Evolutionary conservation across 768 basidiomycete species (phyloP).

Genomic region (Mycena epipterygia): DNA sequence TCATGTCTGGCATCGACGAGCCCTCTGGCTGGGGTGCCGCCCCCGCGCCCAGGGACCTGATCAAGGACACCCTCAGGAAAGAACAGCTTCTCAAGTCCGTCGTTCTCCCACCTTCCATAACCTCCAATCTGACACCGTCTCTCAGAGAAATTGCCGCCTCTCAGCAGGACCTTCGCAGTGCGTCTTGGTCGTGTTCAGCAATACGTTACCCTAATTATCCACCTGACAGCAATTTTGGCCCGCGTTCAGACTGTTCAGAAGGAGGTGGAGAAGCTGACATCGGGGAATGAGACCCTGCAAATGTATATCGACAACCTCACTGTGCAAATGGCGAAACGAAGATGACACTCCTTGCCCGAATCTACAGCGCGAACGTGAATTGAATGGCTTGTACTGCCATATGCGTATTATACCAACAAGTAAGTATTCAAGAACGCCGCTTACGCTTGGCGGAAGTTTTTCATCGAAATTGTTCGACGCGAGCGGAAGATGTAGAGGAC

Average conservation of each 20-base stretch:
- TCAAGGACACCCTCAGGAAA: slow-evolving; percentile 83
- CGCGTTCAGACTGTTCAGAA: slow-evolving; percentile 79
- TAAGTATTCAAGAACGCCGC: too few relatives aligned
- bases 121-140: slow-evolving; percentile 9
- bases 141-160: slow-evolving; percentile 79
- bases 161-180: slow-evolving; percentile 85
- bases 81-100: slow-evolving; percentile 84
- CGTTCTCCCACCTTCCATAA: not conserved
- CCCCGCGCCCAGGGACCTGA: slow-evolving; percentile 69
- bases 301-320: slow-evolving; percentile 94
- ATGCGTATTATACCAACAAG: too few relatives aligned
- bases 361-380: too few relatives aligned
- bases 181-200: slow-evolving; percentile 36
- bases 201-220: slow-evolving; percentile 4
- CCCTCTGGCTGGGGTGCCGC: slow-evolving; percentile 73
- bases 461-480: too few relatives aligned
- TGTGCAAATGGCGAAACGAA: slow-evolving; percentile 86
- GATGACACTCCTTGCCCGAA: slow-evolving; percentile 51
- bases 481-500: too few relatives aligned
- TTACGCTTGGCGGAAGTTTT: too few relatives aligned
- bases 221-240: slow-evolving; percentile 68
- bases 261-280: slow-evolving; percentile 85
- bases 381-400: too few relatives aligned
- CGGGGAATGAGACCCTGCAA: slow-evolving; percentile 86
- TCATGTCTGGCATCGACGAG: slow-evolving; percentile 45